A percentile compares a stretch with the other conserved stretches of the same genome.
phyloP scores from a whole-genome alignment of 371 early-diverging fungal genomes.

The Encephalitozoon hellem region DNA sequence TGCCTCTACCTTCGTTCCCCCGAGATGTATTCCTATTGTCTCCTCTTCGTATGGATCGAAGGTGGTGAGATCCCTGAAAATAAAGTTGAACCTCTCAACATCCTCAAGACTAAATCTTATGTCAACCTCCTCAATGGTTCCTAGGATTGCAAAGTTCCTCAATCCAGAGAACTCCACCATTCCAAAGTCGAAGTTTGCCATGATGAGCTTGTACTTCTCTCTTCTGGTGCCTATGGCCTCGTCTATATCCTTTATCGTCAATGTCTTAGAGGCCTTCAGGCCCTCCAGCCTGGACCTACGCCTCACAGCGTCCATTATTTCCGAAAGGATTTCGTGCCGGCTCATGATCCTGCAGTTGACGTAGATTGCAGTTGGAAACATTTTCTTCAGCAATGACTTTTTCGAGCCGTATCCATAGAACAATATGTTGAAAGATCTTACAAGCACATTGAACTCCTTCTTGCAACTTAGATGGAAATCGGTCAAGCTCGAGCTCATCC shows the following conservation, averaged over 20 bases:
- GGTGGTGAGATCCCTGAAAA: conserved; percentile 58
- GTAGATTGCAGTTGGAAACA: conserved; percentile 49
- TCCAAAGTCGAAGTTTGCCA: conserved; percentile 46
- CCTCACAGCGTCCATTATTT: neutral
- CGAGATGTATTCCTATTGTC: conserved; percentile 28
- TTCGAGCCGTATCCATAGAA: conserved; percentile 59
- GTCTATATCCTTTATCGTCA: conserved; percentile 36
- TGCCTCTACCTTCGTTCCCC: neutral
- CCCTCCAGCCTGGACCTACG: neutral
- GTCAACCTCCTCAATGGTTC: conserved; percentile 50
- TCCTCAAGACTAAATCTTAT: conserved; percentile 29
- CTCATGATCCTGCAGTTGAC: conserved; percentile 33
- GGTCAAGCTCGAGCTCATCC: conserved; percentile 4
- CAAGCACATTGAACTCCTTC: conserved; percentile 36
- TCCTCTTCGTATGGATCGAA: conserved; percentile 51
- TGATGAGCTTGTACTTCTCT: conserved; percentile 25
- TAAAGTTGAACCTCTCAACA: conserved; percentile 49
- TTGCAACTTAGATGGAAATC: conserved; percentile 45
- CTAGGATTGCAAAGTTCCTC: conserved; percentile 38
- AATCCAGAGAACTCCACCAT: neutral
- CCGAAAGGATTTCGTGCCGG: neutral
- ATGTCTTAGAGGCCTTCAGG: neutral
- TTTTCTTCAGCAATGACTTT: conserved; percentile 28
- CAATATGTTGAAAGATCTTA: conserved; percentile 49
- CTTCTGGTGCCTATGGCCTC: neutral